Conservation (phyloP, 331 rosid species). For the Rosa hybrid region DNA sequence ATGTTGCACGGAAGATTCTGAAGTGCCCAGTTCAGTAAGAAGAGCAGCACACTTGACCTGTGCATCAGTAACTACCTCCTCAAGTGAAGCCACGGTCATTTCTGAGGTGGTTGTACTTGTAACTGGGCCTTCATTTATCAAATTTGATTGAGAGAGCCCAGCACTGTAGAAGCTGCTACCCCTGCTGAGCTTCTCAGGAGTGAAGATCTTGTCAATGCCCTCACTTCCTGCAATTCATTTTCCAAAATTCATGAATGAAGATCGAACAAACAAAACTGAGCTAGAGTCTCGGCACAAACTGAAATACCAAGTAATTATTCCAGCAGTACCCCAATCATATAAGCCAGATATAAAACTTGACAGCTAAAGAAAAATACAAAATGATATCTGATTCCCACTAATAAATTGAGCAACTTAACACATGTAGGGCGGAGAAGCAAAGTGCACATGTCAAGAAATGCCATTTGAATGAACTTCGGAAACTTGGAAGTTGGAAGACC, state of each 20-base stretch:
- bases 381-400: background rate
- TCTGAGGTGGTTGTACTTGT: constrained; percentile 41
- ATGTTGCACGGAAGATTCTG: constrained; percentile 49
- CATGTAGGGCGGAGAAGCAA: background rate
- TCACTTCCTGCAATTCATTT: constrained; percentile 72
- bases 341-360: background rate
- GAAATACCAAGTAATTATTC: background rate
- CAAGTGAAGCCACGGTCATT: constrained; percentile 65
- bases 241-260: background rate
- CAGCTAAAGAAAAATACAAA: background rate
- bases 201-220: constrained; percentile 80
- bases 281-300: background rate
- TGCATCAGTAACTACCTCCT: constrained; percentile 64
- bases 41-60: constrained; percentile 60
- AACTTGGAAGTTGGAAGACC: background rate
- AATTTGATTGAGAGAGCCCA: constrained; percentile 50
- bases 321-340: background rate
- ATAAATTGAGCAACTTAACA: background rate
- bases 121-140: constrained; percentile 43
- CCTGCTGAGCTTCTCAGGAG: constrained; percentile 55
- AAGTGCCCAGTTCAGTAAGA: constrained; percentile 38
- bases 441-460: too few relatives aligned
- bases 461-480: background rate
- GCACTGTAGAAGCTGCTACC: constrained; percentile 48
- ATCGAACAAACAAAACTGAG: background rate